Evolutionary conservation across 2,329 filamentous ascomycete species (phyloP).

Genomic region (Aspergillus proliferans): DNA sequence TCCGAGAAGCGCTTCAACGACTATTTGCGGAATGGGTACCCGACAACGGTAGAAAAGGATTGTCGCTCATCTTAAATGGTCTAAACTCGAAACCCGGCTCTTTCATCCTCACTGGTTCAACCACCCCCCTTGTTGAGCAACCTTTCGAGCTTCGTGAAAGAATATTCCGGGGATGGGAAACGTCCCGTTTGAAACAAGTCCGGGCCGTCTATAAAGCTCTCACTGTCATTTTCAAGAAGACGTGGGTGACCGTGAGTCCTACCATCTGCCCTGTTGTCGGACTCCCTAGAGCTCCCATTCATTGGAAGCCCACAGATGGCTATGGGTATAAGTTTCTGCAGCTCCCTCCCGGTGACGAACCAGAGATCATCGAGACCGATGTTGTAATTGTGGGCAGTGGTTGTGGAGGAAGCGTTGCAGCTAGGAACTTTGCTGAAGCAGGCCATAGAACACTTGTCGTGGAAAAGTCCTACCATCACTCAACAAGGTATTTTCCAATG

Average conservation of each 20-base stretch:
- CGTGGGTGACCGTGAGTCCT: conserved; percentile 49
- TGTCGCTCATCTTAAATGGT: conserved; percentile 48
- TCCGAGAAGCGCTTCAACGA: conserved; percentile 45
- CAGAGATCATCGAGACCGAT: conserved; percentile 66
- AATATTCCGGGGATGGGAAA: conserved; percentile 49
- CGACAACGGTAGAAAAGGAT: conserved; percentile 41
- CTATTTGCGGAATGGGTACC: conserved; percentile 46
- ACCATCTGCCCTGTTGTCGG: conserved; percentile 47
- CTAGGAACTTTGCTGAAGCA: conserved; percentile 72
- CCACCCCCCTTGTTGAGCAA: conserved; percentile 50
- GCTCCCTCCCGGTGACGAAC: conserved; percentile 46
- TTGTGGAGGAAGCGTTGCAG: conserved; percentile 74
- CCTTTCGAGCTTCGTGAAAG: conserved; percentile 49
- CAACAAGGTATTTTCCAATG: conserved; percentile 69
- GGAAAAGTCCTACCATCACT: conserved; percentile 74
- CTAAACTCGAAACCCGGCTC: conserved; percentile 52
- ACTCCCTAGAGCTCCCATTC: conserved; percentile 49
- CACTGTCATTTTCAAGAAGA: conserved; percentile 44
- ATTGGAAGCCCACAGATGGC: conserved; percentile 46
- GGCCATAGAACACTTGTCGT: conserved; percentile 71
- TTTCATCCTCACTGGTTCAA: conserved; percentile 52
- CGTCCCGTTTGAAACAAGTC: conserved; percentile 47
- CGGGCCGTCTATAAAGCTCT: conserved; percentile 47
- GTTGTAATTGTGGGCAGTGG: conserved; percentile 82
- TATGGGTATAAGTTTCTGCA: conserved; percentile 56